These are phyloP conservation scores for Parietaria judaica DNA, from an alignment of 306 rosid genomes.

Conservation along the genomic window DNA sequence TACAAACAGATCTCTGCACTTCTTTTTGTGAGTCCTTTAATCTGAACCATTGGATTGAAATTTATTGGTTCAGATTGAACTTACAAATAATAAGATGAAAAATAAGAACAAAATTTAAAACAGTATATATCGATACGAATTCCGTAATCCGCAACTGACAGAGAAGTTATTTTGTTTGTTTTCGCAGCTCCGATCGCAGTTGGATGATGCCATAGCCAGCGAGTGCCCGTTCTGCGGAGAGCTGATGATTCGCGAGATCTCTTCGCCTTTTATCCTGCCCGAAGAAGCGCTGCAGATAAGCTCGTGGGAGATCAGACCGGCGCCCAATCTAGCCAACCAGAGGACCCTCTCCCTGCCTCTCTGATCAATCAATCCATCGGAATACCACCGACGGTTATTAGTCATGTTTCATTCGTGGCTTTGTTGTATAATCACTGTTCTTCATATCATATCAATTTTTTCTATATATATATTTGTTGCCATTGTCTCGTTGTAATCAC, in stretches of 20 bases:
- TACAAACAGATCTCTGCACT: too few relatives aligned
- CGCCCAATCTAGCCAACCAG: constrained; percentile 47
- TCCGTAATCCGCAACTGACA: too few relatives aligned
- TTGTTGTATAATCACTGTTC: background rate
- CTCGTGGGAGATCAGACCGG: constrained; percentile 76
- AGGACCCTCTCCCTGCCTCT: constrained; percentile 53
- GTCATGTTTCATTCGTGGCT: background rate
- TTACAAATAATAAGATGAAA: too few relatives aligned
- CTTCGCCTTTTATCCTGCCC: constrained; percentile 58
- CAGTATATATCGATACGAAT: too few relatives aligned
- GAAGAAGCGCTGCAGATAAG: constrained; percentile 58
- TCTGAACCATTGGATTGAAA: too few relatives aligned
- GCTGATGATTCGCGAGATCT: constrained; percentile 86
- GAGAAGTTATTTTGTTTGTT: constrained; percentile 5
- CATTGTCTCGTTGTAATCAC: too few relatives aligned
- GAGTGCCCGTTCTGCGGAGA: constrained; percentile 97
- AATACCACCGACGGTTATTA: too few relatives aligned
- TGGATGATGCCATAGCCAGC: constrained; percentile 90
- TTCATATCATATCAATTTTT: too few relatives aligned
- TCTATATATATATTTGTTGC: too few relatives aligned
- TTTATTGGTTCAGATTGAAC: too few relatives aligned
- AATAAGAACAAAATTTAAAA: too few relatives aligned
- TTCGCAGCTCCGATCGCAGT: constrained; percentile 79
- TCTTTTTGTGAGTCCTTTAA: too few relatives aligned
- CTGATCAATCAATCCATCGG: constrained; percentile 20